phyloP scores from a whole-genome alignment of 176 grass and related monocot species.

The Carex littledalei region DNA sequence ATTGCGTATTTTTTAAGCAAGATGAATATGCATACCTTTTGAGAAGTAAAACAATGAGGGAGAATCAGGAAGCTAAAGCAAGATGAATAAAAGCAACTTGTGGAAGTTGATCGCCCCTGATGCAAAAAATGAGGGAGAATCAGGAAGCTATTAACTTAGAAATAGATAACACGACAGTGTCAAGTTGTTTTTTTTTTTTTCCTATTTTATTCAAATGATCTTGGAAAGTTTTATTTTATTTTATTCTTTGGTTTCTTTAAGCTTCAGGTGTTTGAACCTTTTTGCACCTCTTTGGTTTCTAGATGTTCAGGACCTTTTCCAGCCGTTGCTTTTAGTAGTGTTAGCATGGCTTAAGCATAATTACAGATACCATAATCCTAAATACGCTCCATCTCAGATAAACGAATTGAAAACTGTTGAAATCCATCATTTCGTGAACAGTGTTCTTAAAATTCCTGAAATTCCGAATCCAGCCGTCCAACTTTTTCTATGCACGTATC shows the following conservation, averaged over 20 bases:
- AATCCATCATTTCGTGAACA: too few relatives aligned
- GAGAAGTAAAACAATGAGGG: too few relatives aligned
- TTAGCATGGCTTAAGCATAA: neutral
- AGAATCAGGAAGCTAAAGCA: neutral
- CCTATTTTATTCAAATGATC: neutral
- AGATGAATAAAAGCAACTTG: slow-evolving; percentile 45
- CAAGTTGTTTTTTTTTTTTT: neutral
- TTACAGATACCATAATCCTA: neutral
- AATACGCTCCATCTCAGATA: neutral
- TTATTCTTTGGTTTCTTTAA: neutral
- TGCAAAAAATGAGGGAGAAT: neutral
- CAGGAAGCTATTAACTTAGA: slow-evolving; percentile 11
- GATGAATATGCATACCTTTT: too few relatives aligned
- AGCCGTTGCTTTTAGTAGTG: neutral
- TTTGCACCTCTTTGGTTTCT: neutral
- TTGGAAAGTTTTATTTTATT: neutral
- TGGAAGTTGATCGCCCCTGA: slow-evolving; percentile 33
- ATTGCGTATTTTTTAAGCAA: too few relatives aligned
- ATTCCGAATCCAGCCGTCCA: too few relatives aligned
- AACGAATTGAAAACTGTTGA: too few relatives aligned
- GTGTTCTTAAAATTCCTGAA: too few relatives aligned
- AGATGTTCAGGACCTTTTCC: neutral
- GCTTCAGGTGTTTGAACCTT: neutral
- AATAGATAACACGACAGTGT: neutral
- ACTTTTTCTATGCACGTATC: too few relatives aligned